Evolutionary conservation across 441 rosid genomes (phyloP), one percentile per base, ranked within the genome.

Genomic region (Cnidoscolus chayamansa): DNA sequence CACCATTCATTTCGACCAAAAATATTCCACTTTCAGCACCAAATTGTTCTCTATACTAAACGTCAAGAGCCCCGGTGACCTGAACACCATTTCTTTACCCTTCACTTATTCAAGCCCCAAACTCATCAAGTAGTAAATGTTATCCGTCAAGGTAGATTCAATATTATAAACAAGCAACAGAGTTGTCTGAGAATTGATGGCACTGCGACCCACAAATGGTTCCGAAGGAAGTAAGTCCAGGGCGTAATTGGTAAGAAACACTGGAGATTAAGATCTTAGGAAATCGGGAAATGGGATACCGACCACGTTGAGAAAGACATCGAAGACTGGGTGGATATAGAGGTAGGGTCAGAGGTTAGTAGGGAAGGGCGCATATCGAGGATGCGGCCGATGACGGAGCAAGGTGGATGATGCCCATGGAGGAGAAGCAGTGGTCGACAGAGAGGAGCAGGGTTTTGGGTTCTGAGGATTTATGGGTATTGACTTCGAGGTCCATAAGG

Each of bases 1-100:
- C 83, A 4, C 94, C 89, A 61, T 82, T 69, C 90, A 94, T 94
- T 71, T 89, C 91, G 67, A 70, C 65, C 70, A 79, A 7, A 64
- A 92, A 90, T 83, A 92, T 6, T 83, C 81, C 20, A 82, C 81
- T 80, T 94, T 92, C 2, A 90, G 97, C 68, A 58, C 83, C 77
- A 90, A 54, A 76, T 92, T 92, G 35, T 86, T 86, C 72, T 89
- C 83, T 16, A 92, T 80, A 65, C 98, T 92, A 60, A 80, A 83
- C 0, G 92, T 89, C 64, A 92, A 72, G 78, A 92, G 60, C 35
- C 88, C 89, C 0, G 98, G 98, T 0, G 95, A 89, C 74, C 97
- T 84, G 32, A 87, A 77, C 49, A 82, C 90, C 97, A 92, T 92
- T 40, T 63, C 77, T 68, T 79, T 81, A 31, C 88, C 97, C 50